phyloP scores from a whole-genome alignment of 1,139 yeast genomes.

The Nakaseomyces glabratus region DNA sequence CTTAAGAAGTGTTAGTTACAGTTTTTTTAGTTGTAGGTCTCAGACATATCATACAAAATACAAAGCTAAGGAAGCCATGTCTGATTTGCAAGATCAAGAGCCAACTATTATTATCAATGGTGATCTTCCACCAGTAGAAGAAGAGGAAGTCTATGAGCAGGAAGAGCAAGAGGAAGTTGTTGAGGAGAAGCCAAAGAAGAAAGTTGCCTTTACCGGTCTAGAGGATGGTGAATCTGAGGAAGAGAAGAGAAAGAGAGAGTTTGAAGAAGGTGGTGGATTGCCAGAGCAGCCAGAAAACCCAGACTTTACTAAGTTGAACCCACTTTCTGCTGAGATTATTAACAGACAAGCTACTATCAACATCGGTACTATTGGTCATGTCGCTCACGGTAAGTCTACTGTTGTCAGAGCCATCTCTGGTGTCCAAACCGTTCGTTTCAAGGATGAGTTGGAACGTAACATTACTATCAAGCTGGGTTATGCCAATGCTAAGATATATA shows the following conservation, averaged over 20 bases:
- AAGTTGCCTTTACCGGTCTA: constrained; percentile 74
- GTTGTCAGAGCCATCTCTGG: constrained; percentile 99
- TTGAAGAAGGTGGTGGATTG: constrained; percentile 96
- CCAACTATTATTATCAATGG: constrained; percentile 85
- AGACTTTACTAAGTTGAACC: constrained; percentile 68
- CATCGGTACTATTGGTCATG: constrained; percentile 98
- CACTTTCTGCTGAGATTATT: constrained; percentile 88
- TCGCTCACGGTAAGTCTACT: constrained; percentile 98
- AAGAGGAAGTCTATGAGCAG: constrained; percentile 28
- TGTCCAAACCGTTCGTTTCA: constrained; percentile 97
- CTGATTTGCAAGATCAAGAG: constrained; percentile 74
- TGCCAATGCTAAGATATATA: constrained; percentile 97
- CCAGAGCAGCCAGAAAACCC: constrained; percentile 94
- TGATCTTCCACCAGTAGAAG: constrained; percentile 41
- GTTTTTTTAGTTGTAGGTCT: too few species aligned
- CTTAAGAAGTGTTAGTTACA: too few species aligned
- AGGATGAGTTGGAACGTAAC: constrained; percentile 97
- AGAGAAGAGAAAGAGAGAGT: constrained; percentile 73
- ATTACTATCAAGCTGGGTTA: constrained; percentile 97
- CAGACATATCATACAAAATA: too few species aligned
- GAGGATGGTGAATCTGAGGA: constrained; percentile 49
- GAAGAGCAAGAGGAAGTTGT: constrained; percentile 31
- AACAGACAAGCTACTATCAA: constrained; percentile 98
- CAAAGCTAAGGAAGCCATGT: constrained; percentile 32
- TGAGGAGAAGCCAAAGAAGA: constrained; percentile 45